phyloP scores from a whole-genome alignment of 2,329 filamentous ascomycete species.

The Dryadomyces sulphureus region DNA sequence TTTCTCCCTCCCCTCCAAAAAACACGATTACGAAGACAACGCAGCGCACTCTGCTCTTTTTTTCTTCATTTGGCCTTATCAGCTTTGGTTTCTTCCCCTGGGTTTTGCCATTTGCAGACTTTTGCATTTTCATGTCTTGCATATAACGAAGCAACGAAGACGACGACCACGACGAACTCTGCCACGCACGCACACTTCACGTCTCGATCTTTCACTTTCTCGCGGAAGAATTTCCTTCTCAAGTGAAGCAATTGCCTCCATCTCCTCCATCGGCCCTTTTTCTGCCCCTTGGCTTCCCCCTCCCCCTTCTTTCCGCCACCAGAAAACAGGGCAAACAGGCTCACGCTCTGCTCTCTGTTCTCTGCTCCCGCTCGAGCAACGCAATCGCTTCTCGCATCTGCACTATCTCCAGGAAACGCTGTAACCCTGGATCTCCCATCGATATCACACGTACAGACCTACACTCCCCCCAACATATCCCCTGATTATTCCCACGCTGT shows the following conservation, averaged over 20 bases:
- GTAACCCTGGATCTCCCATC: conserved; percentile 91
- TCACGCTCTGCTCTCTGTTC: no score
- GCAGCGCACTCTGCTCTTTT: background rate
- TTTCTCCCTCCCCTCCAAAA: background rate
- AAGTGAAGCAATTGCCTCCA: background rate
- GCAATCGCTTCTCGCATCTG: no score
- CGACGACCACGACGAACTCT: conserved; percentile 1
- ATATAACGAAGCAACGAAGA: conserved; percentile 6
- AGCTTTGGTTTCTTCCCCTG: conserved; percentile 4
- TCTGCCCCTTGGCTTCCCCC: background rate
- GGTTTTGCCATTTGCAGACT: background rate
- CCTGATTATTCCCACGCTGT: conserved; percentile 54
- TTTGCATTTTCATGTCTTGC: conserved; percentile 3
- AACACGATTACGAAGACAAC: background rate
- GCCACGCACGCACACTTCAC: background rate
- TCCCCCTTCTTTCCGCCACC: background rate
- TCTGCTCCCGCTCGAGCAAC: no score
- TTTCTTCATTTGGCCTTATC: background rate
- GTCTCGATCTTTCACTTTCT: background rate
- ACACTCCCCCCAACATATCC: conserved; percentile 56
- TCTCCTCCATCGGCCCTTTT: background rate
- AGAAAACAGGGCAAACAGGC: no score
- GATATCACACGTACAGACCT: conserved; percentile 69
- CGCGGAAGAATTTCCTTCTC: background rate
- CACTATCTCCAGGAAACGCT: conserved; percentile 16